phyloP scores from a whole-genome alignment of 768 basidiomycete genomes.

The Lentinula sp. region DNA sequence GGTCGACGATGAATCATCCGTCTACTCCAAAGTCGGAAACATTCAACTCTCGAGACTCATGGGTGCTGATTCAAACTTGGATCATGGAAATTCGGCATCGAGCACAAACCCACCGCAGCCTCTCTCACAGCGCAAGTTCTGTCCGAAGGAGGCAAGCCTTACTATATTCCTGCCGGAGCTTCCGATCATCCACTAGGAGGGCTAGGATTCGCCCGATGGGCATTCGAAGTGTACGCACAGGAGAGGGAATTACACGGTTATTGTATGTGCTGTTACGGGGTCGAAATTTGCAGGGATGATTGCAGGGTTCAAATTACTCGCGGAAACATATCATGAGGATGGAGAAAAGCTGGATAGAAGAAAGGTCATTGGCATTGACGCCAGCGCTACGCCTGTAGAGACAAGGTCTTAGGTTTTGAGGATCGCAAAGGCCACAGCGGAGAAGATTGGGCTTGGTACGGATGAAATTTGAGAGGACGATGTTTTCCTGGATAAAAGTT shows the following conservation, averaged over 20 bases:
- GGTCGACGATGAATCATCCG: conserved; percentile 15
- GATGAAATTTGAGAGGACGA: conserved; percentile 16
- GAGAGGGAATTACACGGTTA: conserved; percentile 13
- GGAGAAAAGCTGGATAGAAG: not conserved
- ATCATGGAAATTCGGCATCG: conserved; percentile 15
- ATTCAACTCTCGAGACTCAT: conserved; percentile 18
- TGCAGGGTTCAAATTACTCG: conserved; percentile 17
- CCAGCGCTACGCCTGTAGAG: conserved; percentile 14
- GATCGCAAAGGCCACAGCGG: conserved; percentile 15
- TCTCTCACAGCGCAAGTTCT: conserved; percentile 11
- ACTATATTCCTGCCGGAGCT: conserved; percentile 19
- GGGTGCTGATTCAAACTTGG: conserved; percentile 17
- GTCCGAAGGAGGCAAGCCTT: conserved; percentile 15
- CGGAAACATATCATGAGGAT: conserved; percentile 9
- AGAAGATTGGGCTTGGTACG: conserved; percentile 11
- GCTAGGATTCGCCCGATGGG: conserved; percentile 18
- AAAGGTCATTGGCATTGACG: conserved; percentile 17
- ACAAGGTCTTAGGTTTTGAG: conserved; percentile 15
- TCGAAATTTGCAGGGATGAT: conserved; percentile 18
- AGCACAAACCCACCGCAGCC: conserved; percentile 15
- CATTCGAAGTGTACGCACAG: conserved; percentile 16
- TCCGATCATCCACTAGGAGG: conserved; percentile 19
- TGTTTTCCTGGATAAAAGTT: conserved; percentile 16
- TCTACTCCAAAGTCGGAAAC: conserved; percentile 17
- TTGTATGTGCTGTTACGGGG: conserved; percentile 19